Percentiles rank a stretch among this genome's conserved stretches.
These are phyloP conservation scores for Salix udensis DNA, from an alignment of 345 rosid species.

Conservation along the genomic window DNA sequence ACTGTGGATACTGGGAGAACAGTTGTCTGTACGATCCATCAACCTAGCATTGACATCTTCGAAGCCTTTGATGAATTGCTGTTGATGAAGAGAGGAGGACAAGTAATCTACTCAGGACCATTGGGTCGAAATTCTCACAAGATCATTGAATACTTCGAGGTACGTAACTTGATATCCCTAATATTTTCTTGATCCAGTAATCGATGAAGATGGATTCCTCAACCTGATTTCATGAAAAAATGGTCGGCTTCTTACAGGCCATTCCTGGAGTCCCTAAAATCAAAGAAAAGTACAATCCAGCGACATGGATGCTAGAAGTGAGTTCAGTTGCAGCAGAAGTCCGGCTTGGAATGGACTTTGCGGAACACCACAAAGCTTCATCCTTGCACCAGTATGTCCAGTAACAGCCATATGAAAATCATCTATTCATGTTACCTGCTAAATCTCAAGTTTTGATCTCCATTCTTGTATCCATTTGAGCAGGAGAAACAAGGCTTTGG, in stretches of 20 bases:
- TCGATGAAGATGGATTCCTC: background rate
- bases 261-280: conserved; percentile 46
- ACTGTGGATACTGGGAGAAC: conserved; percentile 56
- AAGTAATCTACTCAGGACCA: conserved; percentile 45
- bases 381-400: conserved; percentile 39
- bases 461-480: background rate
- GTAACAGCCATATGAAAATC: background rate
- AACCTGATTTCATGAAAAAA: background rate
- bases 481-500: conserved; percentile 41
- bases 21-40: conserved; percentile 59
- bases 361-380: conserved; percentile 37
- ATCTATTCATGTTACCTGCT: no score
- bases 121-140: conserved; percentile 46
- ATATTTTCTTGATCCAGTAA: background rate
- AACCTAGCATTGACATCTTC: conserved; percentile 56
- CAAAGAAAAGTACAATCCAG: conserved; percentile 48
- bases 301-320: conserved; percentile 59
- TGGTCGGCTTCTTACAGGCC: conserved; percentile 18
- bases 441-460: background rate
- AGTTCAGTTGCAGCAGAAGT: conserved; percentile 41
- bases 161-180: background rate
- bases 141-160: conserved; percentile 53
- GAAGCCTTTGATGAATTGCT: conserved; percentile 57
- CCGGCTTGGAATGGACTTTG: conserved; percentile 43
- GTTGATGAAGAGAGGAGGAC: conserved; percentile 58